These are phyloP conservation scores for Andrographis paniculata DNA, from an alignment of 305 asterid species.

Conservation along the genomic window DNA sequence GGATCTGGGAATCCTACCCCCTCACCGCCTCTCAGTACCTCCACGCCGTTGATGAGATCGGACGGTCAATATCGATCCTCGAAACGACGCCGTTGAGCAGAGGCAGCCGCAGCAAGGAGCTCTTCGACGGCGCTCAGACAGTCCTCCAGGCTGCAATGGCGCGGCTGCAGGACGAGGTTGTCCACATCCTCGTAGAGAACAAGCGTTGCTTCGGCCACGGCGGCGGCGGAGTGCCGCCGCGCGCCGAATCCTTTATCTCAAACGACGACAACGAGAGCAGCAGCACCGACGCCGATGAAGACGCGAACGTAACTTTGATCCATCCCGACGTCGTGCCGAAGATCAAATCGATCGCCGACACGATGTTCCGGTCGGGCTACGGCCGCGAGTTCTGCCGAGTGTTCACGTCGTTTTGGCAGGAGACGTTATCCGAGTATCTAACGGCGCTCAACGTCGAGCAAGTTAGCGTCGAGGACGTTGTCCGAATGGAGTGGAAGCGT, in stretches of 20 bases:
- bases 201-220: constrained; percentile 34
- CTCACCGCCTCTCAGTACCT: constrained; percentile 28
- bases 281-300: constrained; percentile 36
- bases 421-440: constrained; percentile 34
- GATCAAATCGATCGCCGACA: constrained; percentile 45
- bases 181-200: constrained; percentile 35
- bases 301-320: constrained; percentile 33
- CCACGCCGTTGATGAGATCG: constrained; percentile 46
- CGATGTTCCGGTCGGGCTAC: constrained; percentile 47
- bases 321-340: constrained; percentile 46
- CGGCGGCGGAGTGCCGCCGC: constrained; percentile 12
- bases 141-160: constrained; percentile 48
- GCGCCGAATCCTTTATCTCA: constrained; percentile 34
- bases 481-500: constrained; percentile 55
- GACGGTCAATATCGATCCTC: constrained; percentile 21
- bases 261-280: constrained; percentile 42
- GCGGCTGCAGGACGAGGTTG: constrained; percentile 48
- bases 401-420: constrained; percentile 48
- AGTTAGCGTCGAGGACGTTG: constrained; percentile 56
- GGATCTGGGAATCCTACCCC: constrained; percentile 43
- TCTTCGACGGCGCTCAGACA: constrained; percentile 32
- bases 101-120: constrained; percentile 19
- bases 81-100: constrained; percentile 17
- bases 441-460: constrained; percentile 29
- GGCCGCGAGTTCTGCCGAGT: constrained; percentile 41